Evolutionary conservation across 2,329 filamentous ascomycete genomes (phyloP), one percentile per base, ranked within the genome.

Genomic region (Aspergillus novofumigatus): DNA sequence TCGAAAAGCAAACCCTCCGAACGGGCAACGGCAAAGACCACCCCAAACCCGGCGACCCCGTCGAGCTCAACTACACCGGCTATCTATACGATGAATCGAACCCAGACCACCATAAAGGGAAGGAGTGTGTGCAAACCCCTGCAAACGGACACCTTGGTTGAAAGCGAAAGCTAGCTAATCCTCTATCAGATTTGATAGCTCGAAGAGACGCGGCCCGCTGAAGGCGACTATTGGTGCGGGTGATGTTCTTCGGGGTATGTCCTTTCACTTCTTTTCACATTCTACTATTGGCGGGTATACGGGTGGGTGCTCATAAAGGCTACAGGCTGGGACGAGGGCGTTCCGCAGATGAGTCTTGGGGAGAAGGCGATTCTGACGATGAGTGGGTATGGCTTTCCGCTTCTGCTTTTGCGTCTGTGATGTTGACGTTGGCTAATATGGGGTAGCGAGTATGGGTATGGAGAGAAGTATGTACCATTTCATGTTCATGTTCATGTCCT

Each of bases 51-150:
- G 89, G 90, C 64, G 86, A 97, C 73, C 84, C 78, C 26, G 90
- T 97, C 69, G 85, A 83, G 70, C 96, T 97, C 71, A 86, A 94
- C 78, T 97, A 97, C 83, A 94, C 89, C 45, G 94, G 94, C 68
- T 96, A 81, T 78, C 82, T 97, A 62, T 89, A 88, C 77, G 87
- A 95, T 69, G 69, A 70, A 62, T 77, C 84, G 72, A 75, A 82
- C 20, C 80, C 85, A 57, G 80, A 84, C 69, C 85, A 89, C 62
- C 70, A 64, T 64, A 84, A 83, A 82, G 92, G 92, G 68, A 77
- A 74, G 26, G 72, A 91, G 92, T 96, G 80, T 69, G 87, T 77
- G 41, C 23, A n/a, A 11, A 8, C 8, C 7, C 2, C 29, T 1
- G 25, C 7, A 26, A 26, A 5, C 25, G 25, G 10, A 29, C 28